Conservation (phyloP, 2,329 filamentous ascomycete species). For the Neocatenulostroma microsporum region DNA sequence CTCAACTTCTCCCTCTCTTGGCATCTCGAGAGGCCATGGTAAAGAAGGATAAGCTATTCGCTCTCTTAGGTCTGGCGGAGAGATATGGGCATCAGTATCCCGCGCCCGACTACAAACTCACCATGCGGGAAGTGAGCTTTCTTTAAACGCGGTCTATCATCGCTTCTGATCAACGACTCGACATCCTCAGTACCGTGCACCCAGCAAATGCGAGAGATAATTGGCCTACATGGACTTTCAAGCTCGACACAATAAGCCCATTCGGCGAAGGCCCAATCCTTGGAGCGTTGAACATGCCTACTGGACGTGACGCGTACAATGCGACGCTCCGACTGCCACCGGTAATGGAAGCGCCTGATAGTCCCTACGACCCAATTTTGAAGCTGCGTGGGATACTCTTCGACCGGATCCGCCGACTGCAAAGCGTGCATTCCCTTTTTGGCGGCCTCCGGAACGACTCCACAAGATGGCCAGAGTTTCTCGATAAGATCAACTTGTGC, state of each 20-base stretch:
- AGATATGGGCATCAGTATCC: neutral
- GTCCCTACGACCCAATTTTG: neutral
- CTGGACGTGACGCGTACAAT: neutral
- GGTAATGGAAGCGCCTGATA: neutral
- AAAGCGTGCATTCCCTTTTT: neutral
- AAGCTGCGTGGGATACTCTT: neutral
- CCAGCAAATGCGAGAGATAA: neutral
- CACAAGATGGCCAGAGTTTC: neutral
- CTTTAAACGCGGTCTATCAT: neutral
- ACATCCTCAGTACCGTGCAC: neutral
- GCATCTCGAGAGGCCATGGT: neutral
- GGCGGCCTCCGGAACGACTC: neutral
- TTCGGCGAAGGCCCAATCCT: neutral
- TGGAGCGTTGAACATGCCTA: neutral
- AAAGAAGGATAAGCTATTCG: neutral
- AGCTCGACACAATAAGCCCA: neutral
- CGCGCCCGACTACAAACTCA: neutral
- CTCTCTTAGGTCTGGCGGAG: neutral
- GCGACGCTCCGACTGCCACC: neutral
- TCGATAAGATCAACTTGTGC: neutral
- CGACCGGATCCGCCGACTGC: neutral
- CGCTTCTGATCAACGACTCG: neutral
- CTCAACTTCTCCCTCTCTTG: neutral
- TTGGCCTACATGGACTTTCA: neutral
- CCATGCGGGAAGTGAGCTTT: neutral